Percentiles rank a stretch among this genome's conserved stretches.
Conservation (phyloP, 2,329 filamentous ascomycete species). For the Fusarium penzigii region DNA sequence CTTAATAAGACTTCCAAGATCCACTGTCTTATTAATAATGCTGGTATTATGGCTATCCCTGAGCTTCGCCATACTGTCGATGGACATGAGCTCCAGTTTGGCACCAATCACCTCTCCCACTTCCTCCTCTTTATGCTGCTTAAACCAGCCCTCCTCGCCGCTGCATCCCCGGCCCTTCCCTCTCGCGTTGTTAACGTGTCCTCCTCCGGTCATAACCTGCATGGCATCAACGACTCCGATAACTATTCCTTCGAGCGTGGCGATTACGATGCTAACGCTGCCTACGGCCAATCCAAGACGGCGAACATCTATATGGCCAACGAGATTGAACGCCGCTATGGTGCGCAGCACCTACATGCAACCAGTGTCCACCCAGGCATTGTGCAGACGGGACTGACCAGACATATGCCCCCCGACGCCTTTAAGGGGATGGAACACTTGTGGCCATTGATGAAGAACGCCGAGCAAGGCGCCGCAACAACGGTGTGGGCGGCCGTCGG, state of each 20-base stretch:
- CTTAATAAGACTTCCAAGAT: constrained; percentile 10
- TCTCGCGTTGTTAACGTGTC: constrained; percentile 50
- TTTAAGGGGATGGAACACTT: not conserved
- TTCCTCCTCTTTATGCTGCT: constrained; percentile 39
- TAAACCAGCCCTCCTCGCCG: constrained; percentile 42
- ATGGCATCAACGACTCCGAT: constrained; percentile 4
- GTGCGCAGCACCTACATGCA: constrained; percentile 9
- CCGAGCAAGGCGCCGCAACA: not conserved
- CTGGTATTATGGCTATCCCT: constrained; percentile 26
- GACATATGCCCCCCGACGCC: not conserved
- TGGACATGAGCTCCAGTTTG: constrained; percentile 31
- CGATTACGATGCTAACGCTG: constrained; percentile 8
- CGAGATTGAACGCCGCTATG: constrained; percentile 21
- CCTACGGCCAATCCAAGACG: constrained; percentile 23
- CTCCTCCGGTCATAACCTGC: constrained; percentile 39
- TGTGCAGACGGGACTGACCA: not conserved
- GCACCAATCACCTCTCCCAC: constrained; percentile 28
- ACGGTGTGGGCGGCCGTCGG: not conserved
- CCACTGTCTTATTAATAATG: constrained; percentile 22
- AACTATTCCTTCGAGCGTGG: constrained; percentile 15
- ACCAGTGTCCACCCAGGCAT: constrained; percentile 19
- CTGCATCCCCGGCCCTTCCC: constrained; percentile 37
- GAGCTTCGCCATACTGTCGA: constrained; percentile 11
- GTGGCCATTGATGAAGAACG: not conserved
- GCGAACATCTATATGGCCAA: constrained; percentile 27